Conservation (phyloP, 306 rosid species). For the Trifolium pratense region DNA sequence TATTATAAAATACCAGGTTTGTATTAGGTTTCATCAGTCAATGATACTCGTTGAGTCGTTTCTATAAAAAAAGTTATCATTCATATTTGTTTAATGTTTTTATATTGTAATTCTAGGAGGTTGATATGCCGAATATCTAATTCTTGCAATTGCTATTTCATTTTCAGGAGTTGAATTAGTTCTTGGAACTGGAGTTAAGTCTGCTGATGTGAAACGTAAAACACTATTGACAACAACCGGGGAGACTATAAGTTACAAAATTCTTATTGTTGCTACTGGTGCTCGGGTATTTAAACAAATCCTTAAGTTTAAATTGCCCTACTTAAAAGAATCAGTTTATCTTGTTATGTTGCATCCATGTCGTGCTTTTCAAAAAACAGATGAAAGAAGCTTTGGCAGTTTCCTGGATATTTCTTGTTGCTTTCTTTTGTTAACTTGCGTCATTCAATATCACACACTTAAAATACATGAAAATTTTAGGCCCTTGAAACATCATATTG, state of each 20-base stretch:
- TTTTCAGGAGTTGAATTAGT: slow-evolving; percentile 84
- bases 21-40: slow-evolving; percentile 5
- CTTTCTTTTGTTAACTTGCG: neutral
- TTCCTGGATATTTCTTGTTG: slow-evolving; percentile 7
- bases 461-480: slow-evolving; percentile 13
- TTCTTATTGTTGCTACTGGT: slow-evolving; percentile 95
- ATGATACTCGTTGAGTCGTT: slow-evolving; percentile 1
- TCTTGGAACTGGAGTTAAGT: slow-evolving; percentile 92
- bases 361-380: slow-evolving; percentile 10
- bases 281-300: slow-evolving; percentile 91
- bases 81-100: slow-evolving; percentile 7
- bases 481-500: slow-evolving; percentile 16
- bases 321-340: slow-evolving; percentile 19
- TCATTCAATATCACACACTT: slow-evolving; percentile 10
- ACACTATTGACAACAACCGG: slow-evolving; percentile 86
- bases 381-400: slow-evolving; percentile 8
- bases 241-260: slow-evolving; percentile 94
- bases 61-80: slow-evolving; percentile 18
- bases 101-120: neutral
- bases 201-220: slow-evolving; percentile 92
- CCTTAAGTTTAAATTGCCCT: slow-evolving; percentile 37
- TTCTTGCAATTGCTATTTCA: slow-evolving; percentile 28
- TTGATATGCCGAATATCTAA: slow-evolving; percentile 39
- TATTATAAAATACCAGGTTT: neutral
- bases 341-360: slow-evolving; percentile 19